Base-by-base conservation (phyloP, 257 asterid species). In the Nyctanthes arbortristis region DNA sequence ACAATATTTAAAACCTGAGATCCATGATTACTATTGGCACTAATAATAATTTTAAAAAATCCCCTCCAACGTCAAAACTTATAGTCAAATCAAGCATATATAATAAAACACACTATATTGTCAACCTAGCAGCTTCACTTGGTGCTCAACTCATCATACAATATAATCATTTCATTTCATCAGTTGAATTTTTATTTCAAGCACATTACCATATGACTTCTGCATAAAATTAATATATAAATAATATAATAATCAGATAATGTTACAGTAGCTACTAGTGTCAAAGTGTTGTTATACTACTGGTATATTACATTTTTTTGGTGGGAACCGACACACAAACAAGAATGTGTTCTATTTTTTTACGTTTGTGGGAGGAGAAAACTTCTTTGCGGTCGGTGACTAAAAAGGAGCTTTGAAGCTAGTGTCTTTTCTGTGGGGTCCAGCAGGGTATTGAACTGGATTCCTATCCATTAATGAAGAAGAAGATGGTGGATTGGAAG, bases 401-500 rank as follows among this genome's bases (percentile, higher is more conserved):
- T 22, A 52, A 52, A n/a, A n/a, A n/a, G n/a, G n/a, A n/a, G n/a
- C n/a, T n/a, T n/a, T n/a, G 59, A 22, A 52, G 24, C 9, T 52
- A 22, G n/a, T n/a, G n/a, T 32, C 32, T 59, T 18, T 20, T 61
- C 29, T n/a, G 37, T 16, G 39, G 36, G 27, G 36, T 9, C 61
- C 5, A 47, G n/a, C n/a, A n/a, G n/a, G n/a, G n/a, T n/a, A n/a
- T n/a, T n/a, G 47, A 9, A 6, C 3, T 6, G 47, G 47, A 1
- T 3, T 14, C 4, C 4, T 9, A 39, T 39, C n/a, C 12, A 39
- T n/a, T 36, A 25, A 28, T 9, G 66, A 5, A 47, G 75, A 14
- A 40, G 80, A 68, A 31, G 59, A 52, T 52, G 3, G 8, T 28
- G 88, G 87, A 62, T 81, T 82, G 69, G 63, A 73, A 3, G 96